phyloP scores from a whole-genome alignment of 1,139 yeast genomes.

The Geotrichum fermentans region DNA sequence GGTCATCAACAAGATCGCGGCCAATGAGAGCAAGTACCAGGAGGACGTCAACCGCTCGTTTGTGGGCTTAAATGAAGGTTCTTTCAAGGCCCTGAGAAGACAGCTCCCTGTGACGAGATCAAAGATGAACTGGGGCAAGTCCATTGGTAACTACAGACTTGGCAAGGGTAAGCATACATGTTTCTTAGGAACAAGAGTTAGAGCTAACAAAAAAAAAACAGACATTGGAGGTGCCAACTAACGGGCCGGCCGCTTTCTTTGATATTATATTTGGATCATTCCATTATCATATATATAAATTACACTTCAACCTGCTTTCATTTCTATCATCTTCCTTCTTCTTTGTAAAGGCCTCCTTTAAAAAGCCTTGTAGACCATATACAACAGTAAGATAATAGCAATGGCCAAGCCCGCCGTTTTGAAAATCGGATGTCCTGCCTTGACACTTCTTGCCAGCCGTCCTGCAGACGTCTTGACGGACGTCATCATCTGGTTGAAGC shows the following conservation, averaged over 20 bases:
- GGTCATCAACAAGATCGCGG: conserved; percentile 51
- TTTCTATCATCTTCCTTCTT: too few species aligned
- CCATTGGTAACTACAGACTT: conserved; percentile 81
- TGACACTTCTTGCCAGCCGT: conserved; percentile 57
- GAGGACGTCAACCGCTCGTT: conserved; percentile 58
- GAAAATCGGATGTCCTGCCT: conserved; percentile 53
- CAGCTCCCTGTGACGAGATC: conserved; percentile 88
- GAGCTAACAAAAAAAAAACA: neutral
- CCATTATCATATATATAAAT: neutral
- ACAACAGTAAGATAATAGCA: conserved; percentile 57
- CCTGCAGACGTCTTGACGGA: conserved; percentile 64
- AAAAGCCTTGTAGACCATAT: conserved; percentile 45
- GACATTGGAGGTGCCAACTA: conserved; percentile 20
- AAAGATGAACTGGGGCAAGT: conserved; percentile 91
- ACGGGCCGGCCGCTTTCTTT: neutral
- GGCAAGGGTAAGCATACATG: conserved; percentile 61
- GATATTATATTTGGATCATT: neutral
- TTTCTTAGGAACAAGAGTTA: too few species aligned
- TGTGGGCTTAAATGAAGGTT: conserved; percentile 66
- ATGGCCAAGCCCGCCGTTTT: conserved; percentile 57
- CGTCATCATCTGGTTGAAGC: conserved; percentile 56
- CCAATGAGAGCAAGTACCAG: conserved; percentile 60
- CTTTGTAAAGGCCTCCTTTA: too few species aligned
- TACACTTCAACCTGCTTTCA: too few species aligned
- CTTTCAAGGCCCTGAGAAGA: conserved; percentile 81